A percentile compares a stretch with the other conserved stretches of the same genome.
These are phyloP conservation scores for Microbotryum intermedium DNA, from an alignment of 1,284 basidiomycete genomes.

Conservation along the genomic window DNA sequence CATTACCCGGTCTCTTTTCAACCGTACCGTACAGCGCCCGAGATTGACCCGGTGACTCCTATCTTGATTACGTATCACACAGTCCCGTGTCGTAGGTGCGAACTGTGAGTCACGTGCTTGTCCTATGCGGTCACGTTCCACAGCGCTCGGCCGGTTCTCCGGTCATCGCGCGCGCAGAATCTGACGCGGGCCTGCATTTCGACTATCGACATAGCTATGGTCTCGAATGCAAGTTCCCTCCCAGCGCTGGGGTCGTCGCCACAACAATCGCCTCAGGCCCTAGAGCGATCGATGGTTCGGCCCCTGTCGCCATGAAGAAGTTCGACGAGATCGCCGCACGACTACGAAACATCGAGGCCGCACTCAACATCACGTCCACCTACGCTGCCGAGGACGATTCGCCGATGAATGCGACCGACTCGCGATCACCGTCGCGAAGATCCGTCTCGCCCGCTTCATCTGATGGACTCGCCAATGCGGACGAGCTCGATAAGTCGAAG, in stretches of 20 bases:
- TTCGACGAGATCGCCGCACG: slow-evolving; percentile 24
- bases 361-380: slow-evolving; percentile 9
- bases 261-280: background rate
- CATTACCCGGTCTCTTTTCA: too few relatives aligned
- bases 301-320: too few relatives aligned
- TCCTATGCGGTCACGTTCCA: too few relatives aligned
- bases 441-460: slow-evolving; percentile 7
- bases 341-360: slow-evolving; percentile 26
- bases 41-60: too few relatives aligned
- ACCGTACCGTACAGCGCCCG: too few relatives aligned
- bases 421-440: background rate
- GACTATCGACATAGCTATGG: slow-evolving; percentile 14
- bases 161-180: background rate
- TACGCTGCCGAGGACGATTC: background rate
- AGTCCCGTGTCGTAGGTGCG: slow-evolving; percentile 29
- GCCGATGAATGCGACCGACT: background rate
- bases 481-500: slow-evolving; percentile 9
- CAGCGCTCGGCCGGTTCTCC: background rate
- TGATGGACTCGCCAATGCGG: slow-evolving; percentile 5
- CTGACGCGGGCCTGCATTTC: background rate
- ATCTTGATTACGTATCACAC: background rate
- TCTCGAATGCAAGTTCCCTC: slow-evolving; percentile 28
- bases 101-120: slow-evolving; percentile 8
- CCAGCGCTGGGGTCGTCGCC: slow-evolving; percentile 4
- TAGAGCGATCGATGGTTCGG: too few relatives aligned